Evolutionary conservation across 352 stramenopile species (phyloP), one percentile per base, ranked within the genome.

Genomic region (Lagenidium giganteum): DNA sequence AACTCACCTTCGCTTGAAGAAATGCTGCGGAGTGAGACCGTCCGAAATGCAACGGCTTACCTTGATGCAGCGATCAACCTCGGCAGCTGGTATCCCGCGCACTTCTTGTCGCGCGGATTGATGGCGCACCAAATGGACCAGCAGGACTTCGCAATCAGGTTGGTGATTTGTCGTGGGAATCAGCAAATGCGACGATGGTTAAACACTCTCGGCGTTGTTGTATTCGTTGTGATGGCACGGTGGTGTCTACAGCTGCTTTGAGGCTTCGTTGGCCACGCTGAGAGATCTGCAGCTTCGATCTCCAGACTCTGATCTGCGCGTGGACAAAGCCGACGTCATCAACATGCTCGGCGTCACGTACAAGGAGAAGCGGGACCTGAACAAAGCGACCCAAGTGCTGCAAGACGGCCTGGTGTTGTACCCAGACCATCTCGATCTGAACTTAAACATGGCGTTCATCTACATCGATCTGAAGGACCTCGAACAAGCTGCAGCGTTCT

Each of bases 341-440:
- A 89, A 84, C 46, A 64, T 81, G 49, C 42, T 81, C n/a, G 70
- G 47, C 13, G 39, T 73, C 12, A 54, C 57, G 5, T 42, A 60
- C 22, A 47, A 60, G 4, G 34, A 48, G 7, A 38, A 51, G 9
- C 64, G 67, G 1, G 44, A 70, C 0, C 14, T 47, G 6, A 57
- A 73, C 1, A 34, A 57, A 1, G 69, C 73, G 20, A 39, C 71
- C 9, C 23, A 57, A 5, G 33, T 71, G 13, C 40, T 82, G 8
- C 44, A 63, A 13, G 48, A 43, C 9, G 72, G 64, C 8, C 59
- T 84, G 1, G 34, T 52, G 7, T 21, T 63, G 2, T 68, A 72
- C 25, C 56, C 73, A 0, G 36, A 60, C 4, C 60, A 80, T 12
- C 44, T 61, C 0, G 51, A 76, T 13, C 40, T 88, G 14, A 49